These are phyloP conservation scores for Begonia masoniana DNA, from an alignment of 306 rosid species.

Conservation along the genomic window DNA sequence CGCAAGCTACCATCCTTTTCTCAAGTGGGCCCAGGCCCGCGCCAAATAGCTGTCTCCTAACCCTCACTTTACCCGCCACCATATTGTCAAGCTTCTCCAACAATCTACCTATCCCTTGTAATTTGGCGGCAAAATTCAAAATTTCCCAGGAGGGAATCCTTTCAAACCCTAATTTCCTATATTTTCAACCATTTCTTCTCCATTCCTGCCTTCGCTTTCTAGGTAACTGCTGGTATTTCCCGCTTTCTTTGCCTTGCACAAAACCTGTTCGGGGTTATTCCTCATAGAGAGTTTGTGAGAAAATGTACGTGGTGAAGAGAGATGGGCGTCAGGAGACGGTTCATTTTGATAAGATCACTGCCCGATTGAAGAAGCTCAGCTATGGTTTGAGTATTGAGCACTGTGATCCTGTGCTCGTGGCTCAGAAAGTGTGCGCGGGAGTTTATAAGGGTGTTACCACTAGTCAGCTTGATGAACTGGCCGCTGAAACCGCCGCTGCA, in stretches of 20 bases:
- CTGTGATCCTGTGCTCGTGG: slow-evolving; percentile 76
- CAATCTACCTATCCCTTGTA: not conserved
- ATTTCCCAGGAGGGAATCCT: slow-evolving; percentile 21
- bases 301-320: slow-evolving; percentile 80
- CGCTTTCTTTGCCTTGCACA: slow-evolving; percentile 1
- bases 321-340: slow-evolving; percentile 89
- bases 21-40: no score
- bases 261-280: slow-evolving; percentile 42
- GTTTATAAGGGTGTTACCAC: slow-evolving; percentile 94
- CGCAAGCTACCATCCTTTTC: no score
- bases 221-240: slow-evolving; percentile 2
- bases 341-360: slow-evolving; percentile 89
- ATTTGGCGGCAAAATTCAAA: slow-evolving; percentile 26
- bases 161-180: slow-evolving; percentile 16
- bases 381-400: slow-evolving; percentile 73
- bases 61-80: not conserved
- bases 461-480: slow-evolving; percentile 87
- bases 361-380: slow-evolving; percentile 85
- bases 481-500: slow-evolving; percentile 95
- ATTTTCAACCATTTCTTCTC: not conserved
- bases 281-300: not conserved
- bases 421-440: slow-evolving; percentile 93
- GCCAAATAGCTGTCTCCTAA: no score
- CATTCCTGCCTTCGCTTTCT: not conserved
- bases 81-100: not conserved